Percentiles rank a stretch among this genome's conserved stretches.
These are phyloP conservation scores for Raffaelea albimanens DNA, from an alignment of 2,329 filamentous ascomycete genomes.

Conservation along the genomic window DNA sequence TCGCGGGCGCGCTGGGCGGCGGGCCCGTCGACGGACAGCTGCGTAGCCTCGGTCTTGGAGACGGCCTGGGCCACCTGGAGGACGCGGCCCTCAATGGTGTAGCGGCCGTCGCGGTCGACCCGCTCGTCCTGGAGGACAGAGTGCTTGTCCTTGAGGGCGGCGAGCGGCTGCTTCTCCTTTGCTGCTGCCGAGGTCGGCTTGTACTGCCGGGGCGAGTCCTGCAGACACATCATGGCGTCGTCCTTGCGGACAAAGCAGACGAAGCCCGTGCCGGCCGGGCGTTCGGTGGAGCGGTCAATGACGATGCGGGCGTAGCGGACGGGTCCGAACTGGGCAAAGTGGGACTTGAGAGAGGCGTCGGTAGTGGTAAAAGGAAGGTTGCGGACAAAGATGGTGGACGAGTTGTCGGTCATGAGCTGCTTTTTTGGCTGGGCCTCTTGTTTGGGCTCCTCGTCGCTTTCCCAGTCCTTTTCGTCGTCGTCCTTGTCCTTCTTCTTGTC, in stretches of 20 bases:
- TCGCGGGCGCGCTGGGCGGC: constrained; percentile 55
- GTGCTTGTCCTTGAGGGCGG: constrained; percentile 47
- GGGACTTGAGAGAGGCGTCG: constrained; percentile 71
- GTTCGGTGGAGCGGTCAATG: constrained; percentile 73
- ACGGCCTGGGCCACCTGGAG: constrained; percentile 80
- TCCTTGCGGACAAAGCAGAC: constrained; percentile 78
- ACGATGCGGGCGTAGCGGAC: constrained; percentile 88
- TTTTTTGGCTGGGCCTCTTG: constrained; percentile 23
- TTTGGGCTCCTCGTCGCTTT: constrained; percentile 27
- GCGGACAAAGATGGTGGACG: constrained; percentile 78
- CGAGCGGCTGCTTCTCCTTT: constrained; percentile 15
- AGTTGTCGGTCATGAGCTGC: constrained; percentile 47
- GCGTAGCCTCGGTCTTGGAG: constrained; percentile 67
- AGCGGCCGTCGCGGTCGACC: constrained; percentile 70
- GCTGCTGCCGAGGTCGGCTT: background rate
- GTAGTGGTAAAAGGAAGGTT: constrained; percentile 86
- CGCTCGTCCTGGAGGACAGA: constrained; percentile 84
- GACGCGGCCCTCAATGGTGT: constrained; percentile 84
- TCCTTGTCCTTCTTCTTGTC: constrained; percentile 37
- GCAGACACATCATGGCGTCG: constrained; percentile 69
- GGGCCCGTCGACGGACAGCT: constrained; percentile 63
- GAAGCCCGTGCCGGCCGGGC: constrained; percentile 86
- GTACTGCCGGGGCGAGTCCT: constrained; percentile 52
- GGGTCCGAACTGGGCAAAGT: constrained; percentile 83
- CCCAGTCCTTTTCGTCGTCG: constrained; percentile 32